Evolutionary conservation across 177 flowering plant species (phyloP).

Genomic region (Vitis hybrid): DNA sequence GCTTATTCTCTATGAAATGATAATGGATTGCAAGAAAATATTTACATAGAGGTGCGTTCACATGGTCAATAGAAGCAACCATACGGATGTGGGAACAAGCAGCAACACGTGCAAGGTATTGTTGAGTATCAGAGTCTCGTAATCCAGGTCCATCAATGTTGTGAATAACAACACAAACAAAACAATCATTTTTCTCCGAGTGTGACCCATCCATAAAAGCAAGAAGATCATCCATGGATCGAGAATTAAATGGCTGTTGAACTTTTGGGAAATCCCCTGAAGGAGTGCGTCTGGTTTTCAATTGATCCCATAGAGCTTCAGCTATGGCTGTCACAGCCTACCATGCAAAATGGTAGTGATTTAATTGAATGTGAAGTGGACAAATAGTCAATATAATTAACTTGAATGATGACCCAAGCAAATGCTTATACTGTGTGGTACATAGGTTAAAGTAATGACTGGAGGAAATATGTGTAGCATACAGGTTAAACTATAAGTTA

Average conservation of each 20-base stretch:
- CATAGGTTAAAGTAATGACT: too few species aligned
- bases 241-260: slow-evolving; percentile 65
- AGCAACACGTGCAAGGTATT: slow-evolving; percentile 76
- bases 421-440: not conserved
- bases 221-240: slow-evolving; percentile 80
- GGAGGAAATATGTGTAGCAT: not conserved
- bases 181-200: slow-evolving; percentile 44
- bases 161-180: slow-evolving; percentile 68
- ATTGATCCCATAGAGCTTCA: slow-evolving; percentile 71
- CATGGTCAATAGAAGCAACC: slow-evolving; percentile 89
- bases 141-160: slow-evolving; percentile 96
- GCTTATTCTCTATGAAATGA: too few species aligned
- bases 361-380: not conserved
- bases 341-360: slow-evolving; percentile 5
- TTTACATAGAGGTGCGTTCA: slow-evolving; percentile 92
- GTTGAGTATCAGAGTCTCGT: slow-evolving; percentile 86
- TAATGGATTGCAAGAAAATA: not conserved
- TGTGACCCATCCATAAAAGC: slow-evolving; percentile 62
- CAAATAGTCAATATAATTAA: not conserved
- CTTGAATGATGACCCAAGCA: too few species aligned
- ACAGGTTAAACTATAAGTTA: not conserved
- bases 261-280: slow-evolving; percentile 36
- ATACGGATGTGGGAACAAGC: slow-evolving; percentile 77
- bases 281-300: slow-evolving; percentile 43
- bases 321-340: slow-evolving; percentile 72